These are phyloP conservation scores for Neonectria sp. DNA, from an alignment of 2,329 filamentous ascomycete genomes.

Conservation along the genomic window DNA sequence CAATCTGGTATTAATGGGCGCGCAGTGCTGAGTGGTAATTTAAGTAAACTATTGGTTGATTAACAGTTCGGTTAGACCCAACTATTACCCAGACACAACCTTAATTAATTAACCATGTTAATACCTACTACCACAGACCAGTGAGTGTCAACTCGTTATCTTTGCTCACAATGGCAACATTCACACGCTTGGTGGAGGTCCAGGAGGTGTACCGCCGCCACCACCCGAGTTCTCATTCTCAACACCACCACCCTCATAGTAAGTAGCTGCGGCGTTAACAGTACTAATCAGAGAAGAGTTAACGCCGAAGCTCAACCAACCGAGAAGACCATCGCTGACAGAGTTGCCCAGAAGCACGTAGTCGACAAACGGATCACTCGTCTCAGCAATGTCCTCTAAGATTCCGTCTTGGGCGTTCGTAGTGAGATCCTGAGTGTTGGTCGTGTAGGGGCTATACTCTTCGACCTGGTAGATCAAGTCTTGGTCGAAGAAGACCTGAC, in stretches of 20 bases:
- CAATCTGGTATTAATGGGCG: no score
- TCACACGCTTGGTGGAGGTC: background rate
- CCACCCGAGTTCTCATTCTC: slow-evolving; percentile 8
- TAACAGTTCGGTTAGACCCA: no score
- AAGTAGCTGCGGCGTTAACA: slow-evolving; percentile 17
- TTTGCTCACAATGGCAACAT: background rate
- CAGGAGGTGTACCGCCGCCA: slow-evolving; percentile 3
- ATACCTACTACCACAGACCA: no score
- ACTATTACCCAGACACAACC: no score
- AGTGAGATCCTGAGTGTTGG: slow-evolving; percentile 60
- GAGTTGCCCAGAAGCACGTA: slow-evolving; percentile 22
- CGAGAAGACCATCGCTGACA: slow-evolving; percentile 18
- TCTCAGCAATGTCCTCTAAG: slow-evolving; percentile 14
- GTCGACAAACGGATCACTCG: slow-evolving; percentile 21
- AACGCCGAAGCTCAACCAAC: slow-evolving; percentile 20
- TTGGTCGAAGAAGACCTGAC: slow-evolving; percentile 73
- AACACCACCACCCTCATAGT: slow-evolving; percentile 16
- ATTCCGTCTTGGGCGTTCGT: slow-evolving; percentile 63
- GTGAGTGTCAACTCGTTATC: background rate
- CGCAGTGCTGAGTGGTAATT: no score
- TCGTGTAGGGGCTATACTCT: slow-evolving; percentile 58
- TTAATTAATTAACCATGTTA: no score
- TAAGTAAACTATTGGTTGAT: no score
- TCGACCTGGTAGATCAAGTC: slow-evolving; percentile 67
- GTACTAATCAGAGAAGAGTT: slow-evolving; percentile 4